phyloP scores from a whole-genome alignment of 257 asterid species.

The Cynanchum wilfordii region DNA sequence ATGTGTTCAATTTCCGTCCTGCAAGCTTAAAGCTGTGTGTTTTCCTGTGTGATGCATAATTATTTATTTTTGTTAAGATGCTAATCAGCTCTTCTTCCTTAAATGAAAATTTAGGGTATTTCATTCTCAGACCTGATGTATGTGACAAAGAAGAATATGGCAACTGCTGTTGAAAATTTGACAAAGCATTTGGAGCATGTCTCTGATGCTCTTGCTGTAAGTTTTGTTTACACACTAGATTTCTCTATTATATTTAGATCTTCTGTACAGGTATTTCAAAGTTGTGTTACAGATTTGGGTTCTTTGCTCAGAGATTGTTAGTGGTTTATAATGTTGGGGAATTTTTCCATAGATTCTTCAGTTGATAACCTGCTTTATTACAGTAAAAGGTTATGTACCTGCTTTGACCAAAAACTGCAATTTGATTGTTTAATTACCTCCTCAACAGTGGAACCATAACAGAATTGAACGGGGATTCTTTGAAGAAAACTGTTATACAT shows the following conservation, averaged over 20 bases:
- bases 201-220: constrained; percentile 82
- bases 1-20: neutral
- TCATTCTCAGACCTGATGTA: constrained; percentile 90
- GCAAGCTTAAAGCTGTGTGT: neutral
- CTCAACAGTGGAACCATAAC: neutral
- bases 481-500: too few relatives aligned
- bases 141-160: constrained; percentile 79
- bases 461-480: neutral
- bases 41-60: neutral
- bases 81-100: too few relatives aligned
- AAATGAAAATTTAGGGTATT: constrained; percentile 45
- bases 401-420: neutral
- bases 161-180: constrained; percentile 76
- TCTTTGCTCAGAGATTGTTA: neutral
- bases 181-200: constrained; percentile 83
- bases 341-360: neutral
- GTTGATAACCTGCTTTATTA: neutral
- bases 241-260: neutral
- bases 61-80: too few relatives aligned
- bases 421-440: neutral
- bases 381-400: neutral
- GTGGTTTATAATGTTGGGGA: neutral
- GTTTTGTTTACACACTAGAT: constrained; percentile 11
- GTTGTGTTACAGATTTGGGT: neutral
- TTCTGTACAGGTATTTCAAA: neutral